phyloP scores from a whole-genome alignment of 768 basidiomycete species.

The Phanerodontia chrysosporium region DNA sequence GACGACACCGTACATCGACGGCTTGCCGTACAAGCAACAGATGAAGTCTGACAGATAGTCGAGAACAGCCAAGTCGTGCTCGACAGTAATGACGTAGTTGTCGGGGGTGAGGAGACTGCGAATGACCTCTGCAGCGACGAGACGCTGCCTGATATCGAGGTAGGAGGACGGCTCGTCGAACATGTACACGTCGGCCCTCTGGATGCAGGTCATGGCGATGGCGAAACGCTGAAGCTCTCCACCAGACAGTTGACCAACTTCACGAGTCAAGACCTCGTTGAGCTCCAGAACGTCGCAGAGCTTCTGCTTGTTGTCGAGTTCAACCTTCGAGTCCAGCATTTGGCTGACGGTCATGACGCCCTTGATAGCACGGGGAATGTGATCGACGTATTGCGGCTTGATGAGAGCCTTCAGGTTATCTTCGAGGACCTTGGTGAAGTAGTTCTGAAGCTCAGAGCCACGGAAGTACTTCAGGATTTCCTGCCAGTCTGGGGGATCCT shows the following conservation, averaged over 20 bases:
- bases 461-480: constrained; percentile 98
- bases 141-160: constrained; percentile 92
- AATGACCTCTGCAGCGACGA: constrained; percentile 93
- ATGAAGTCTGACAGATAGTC: constrained; percentile 99
- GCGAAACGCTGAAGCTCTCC: constrained; percentile 98
- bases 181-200: constrained; percentile 98
- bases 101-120: constrained; percentile 77
- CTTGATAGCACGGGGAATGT: constrained; percentile 96
- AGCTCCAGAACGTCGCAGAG: constrained; percentile 88
- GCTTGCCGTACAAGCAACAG: constrained; percentile 96
- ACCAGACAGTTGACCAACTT: constrained; percentile 84
- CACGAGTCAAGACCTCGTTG: constrained; percentile 79
- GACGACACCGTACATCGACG: constrained; percentile 96
- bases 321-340: constrained; percentile 91
- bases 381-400: constrained; percentile 99
- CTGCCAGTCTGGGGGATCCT: constrained; percentile 99
- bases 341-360: constrained; percentile 78
- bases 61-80: constrained; percentile 97
- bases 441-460: constrained; percentile 97
- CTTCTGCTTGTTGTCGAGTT: constrained; percentile 82
- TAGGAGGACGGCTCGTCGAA: constrained; percentile 99
- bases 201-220: constrained; percentile 95
- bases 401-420: constrained; percentile 98
- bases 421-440: constrained; percentile 98
- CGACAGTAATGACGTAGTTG: constrained; percentile 95